phyloP scores from a whole-genome alignment of 2,329 filamentous ascomycete species.

The Hypomyces rosellus region DNA sequence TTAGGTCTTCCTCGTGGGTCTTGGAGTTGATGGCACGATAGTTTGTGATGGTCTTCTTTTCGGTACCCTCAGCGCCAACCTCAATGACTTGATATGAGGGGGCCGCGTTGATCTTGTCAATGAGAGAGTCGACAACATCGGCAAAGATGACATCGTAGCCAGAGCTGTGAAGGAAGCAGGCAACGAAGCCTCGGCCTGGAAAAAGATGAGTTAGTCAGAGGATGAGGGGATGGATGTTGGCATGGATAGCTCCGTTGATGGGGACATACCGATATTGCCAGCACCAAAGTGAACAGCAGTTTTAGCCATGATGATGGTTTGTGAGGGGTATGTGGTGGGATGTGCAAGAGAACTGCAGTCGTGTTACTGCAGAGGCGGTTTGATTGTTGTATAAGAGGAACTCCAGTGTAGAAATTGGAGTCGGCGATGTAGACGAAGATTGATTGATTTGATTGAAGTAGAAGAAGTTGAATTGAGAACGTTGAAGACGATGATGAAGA shows the following conservation, averaged over 20 bases:
- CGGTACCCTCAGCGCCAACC: conserved; percentile 77
- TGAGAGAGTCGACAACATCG: conserved; percentile 81
- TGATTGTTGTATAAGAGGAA: too few relatives aligned
- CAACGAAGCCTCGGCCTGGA: conserved; percentile 69
- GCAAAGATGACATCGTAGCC: conserved; percentile 95
- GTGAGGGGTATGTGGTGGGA: not conserved
- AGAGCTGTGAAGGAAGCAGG: conserved; percentile 88
- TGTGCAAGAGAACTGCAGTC: not conserved
- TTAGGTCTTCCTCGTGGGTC: conserved; percentile 70
- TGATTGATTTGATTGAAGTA: not conserved
- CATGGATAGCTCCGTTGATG: too few relatives aligned
- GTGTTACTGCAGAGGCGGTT: too few relatives aligned
- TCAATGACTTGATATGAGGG: conserved; percentile 87
- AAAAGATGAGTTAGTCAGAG: conserved; percentile 13
- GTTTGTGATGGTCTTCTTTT: conserved; percentile 79
- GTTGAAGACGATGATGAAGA: too few relatives aligned
- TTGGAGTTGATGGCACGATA: conserved; percentile 97
- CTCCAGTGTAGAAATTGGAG: too few relatives aligned
- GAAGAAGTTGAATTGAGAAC: not conserved
- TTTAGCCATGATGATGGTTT: conserved; percentile 43
- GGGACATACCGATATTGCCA: conserved; percentile 67
- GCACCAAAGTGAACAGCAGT: conserved; percentile 82
- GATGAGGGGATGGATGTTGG: too few relatives aligned
- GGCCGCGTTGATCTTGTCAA: conserved; percentile 68
- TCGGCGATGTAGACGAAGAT: too few relatives aligned